A percentile compares a stretch with the other conserved stretches of the same genome.
Evolutionary conservation across 2,329 filamentous ascomycete genomes (phyloP).

Genomic region (Scorias spongiosa): DNA sequence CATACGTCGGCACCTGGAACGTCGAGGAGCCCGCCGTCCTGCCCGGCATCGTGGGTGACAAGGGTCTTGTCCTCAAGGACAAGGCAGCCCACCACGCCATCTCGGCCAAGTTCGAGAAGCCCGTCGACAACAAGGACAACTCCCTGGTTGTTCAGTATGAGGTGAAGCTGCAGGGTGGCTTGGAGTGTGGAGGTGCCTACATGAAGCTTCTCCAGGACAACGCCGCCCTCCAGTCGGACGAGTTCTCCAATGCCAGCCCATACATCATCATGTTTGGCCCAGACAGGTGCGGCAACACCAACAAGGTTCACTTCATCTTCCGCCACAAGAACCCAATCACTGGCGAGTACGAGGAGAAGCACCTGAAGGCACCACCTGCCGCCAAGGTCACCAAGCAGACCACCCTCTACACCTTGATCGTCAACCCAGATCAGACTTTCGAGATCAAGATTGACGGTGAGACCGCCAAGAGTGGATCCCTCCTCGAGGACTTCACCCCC

Average conservation of each 20-base stretch:
- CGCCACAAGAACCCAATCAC: conserved; percentile 99
- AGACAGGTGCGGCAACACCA: conserved; percentile 97
- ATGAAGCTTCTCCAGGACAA: conserved; percentile 98
- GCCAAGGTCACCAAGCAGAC: conserved; percentile 84
- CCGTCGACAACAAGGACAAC: conserved; percentile 95
- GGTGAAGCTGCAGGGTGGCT: conserved; percentile 93
- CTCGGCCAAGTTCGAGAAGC: conserved; percentile 94
- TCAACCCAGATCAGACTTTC: conserved; percentile 92
- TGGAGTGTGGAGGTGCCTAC: conserved; percentile 97
- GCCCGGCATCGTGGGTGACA: conserved; percentile 88
- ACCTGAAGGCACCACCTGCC: conserved; percentile 67
- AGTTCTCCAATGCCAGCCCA: conserved; percentile 93
- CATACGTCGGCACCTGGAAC: conserved; percentile 89
- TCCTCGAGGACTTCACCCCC: conserved; percentile 85
- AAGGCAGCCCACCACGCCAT: conserved; percentile 96
- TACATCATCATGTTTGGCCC: conserved; percentile 99
- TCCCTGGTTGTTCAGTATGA: conserved; percentile 96
- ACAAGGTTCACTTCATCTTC: conserved; percentile 98
- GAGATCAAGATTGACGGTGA: conserved; percentile 85
- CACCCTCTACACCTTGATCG: conserved; percentile 90
- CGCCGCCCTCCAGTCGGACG: conserved; percentile 88
- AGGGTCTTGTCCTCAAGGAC: conserved; percentile 97
- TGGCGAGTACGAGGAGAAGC: conserved; percentile 99
- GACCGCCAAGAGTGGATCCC: conserved; percentile 71
- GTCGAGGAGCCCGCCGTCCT: conserved; percentile 85